Evolutionary conservation across 805 yeast genomes (phyloP).

Genomic region (Jamesozyma piceae): DNA sequence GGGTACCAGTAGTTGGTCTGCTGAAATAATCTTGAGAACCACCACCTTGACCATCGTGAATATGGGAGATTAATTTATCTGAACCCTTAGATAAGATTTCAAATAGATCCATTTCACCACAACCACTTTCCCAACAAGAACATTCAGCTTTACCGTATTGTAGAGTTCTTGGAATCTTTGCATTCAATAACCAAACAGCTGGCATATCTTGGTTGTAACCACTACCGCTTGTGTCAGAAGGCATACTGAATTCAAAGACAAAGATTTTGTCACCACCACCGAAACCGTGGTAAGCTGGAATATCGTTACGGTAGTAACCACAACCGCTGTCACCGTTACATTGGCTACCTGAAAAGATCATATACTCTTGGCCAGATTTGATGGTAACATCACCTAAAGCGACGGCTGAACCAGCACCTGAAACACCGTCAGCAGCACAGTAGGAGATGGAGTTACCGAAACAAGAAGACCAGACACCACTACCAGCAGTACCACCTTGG

Average conservation of each 20-base stretch:
- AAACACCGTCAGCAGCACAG: conserved; percentile 66
- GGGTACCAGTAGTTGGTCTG: conserved; percentile 69
- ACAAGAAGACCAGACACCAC: conserved; percentile 79
- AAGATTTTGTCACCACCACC: conserved; percentile 78
- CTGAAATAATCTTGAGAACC: conserved; percentile 79
- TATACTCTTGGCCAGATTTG: conserved; percentile 66
- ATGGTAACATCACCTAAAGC: conserved; percentile 61
- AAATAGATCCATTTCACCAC: conserved; percentile 95
- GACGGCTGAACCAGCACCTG: conserved; percentile 60
- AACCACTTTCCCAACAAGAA: conserved; percentile 95
- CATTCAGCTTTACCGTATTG: conserved; percentile 82
- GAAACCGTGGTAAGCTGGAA: conserved; percentile 93
- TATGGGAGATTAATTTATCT: conserved; percentile 62
- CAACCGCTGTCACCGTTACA: conserved; percentile 53
- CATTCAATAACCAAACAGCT: conserved; percentile 92
- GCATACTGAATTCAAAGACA: conserved; percentile 92
- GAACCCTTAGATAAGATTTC: conserved; percentile 78
- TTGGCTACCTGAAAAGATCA: conserved; percentile 66
- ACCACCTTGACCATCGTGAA: conserved; percentile 79
- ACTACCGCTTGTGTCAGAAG: conserved; percentile 48
- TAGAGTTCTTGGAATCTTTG: conserved; percentile 90
- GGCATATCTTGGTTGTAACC: conserved; percentile 83
- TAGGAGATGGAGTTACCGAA: conserved; percentile 91
- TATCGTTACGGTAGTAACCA: conserved; percentile 78
- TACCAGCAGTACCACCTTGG: conserved; percentile 72